Conservation (phyloP, 495 filamentous ascomycete genomes). For the Xylaria telfairii region DNA sequence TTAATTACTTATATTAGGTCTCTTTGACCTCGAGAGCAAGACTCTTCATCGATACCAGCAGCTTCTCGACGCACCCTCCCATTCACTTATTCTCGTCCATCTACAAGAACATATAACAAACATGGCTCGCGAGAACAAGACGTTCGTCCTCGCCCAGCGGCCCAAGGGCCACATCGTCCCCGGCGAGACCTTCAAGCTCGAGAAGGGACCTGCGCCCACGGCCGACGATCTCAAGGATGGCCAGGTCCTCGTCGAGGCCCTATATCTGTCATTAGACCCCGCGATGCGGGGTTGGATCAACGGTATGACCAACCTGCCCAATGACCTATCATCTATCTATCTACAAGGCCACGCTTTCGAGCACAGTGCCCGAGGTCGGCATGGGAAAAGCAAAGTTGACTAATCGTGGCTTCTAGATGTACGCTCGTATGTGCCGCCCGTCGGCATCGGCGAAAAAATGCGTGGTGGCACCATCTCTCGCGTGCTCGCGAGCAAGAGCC, state of each 20-base stretch:
- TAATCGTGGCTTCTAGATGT: conserved; percentile 48
- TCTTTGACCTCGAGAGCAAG: no score
- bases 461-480: conserved; percentile 64
- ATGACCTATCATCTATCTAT: background rate
- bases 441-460: conserved; percentile 72
- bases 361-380: background rate
- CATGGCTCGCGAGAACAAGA: conserved; percentile 50
- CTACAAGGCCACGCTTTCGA: background rate
- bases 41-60: background rate
- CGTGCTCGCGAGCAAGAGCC: conserved; percentile 48
- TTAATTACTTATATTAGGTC: background rate
- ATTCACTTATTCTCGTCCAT: background rate
- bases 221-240: conserved; percentile 58
- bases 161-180: conserved; percentile 53
- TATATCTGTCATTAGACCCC: conserved; percentile 80
- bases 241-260: conserved; percentile 67
- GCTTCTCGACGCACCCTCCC: background rate
- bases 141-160: conserved; percentile 57
- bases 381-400: background rate
- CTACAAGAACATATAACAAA: conserved; percentile 3
- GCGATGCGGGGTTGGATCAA: conserved; percentile 81
- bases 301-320: conserved; percentile 30
- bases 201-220: conserved; percentile 51
- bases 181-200: conserved; percentile 61
- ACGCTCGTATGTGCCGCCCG: conserved; percentile 71